Conservation (phyloP, 106 monocot genomes). For the Amphibolis antarctica region DNA sequence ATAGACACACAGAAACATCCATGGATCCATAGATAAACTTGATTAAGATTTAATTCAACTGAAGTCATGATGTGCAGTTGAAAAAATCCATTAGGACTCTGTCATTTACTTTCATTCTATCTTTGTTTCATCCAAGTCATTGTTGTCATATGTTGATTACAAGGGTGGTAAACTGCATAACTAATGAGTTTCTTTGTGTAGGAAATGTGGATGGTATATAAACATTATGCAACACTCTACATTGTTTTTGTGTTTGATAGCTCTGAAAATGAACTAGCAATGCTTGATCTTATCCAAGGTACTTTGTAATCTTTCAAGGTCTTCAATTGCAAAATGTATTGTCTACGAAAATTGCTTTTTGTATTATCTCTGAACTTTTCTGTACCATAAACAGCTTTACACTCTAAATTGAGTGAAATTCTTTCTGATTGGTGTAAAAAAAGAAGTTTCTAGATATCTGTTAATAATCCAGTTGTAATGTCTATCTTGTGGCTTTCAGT, state of each 20-base stretch:
- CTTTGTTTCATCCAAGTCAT: too few species aligned
- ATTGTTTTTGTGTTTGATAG: constrained; percentile 85
- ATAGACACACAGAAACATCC: too few species aligned
- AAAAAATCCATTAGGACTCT: too few species aligned
- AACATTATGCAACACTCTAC: constrained; percentile 85
- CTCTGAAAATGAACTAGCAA: constrained; percentile 90
- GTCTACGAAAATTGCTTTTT: too few species aligned
- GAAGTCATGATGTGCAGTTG: too few species aligned
- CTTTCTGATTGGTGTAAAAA: background rate
- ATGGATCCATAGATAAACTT: too few species aligned
- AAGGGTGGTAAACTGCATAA: background rate
- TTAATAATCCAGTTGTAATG: background rate
- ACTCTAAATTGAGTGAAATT: background rate
- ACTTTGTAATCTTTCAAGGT: background rate
- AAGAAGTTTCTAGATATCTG: background rate
- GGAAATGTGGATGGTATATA: constrained; percentile 78
- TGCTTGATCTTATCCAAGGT: constrained; percentile 98
- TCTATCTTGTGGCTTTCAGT: constrained; percentile 26
- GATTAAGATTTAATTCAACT: too few species aligned
- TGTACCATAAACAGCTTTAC: background rate
- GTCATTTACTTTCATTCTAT: too few species aligned
- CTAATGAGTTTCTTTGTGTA: constrained; percentile 9
- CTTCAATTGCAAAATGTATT: too few species aligned
- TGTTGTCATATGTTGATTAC: too few species aligned
- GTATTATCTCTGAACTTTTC: too few species aligned